Percentiles rank a stretch among this genome's conserved stretches.
Evolutionary conservation across 1,284 basidiomycete species (phyloP).

Genomic region (Malassezia restricta): DNA sequence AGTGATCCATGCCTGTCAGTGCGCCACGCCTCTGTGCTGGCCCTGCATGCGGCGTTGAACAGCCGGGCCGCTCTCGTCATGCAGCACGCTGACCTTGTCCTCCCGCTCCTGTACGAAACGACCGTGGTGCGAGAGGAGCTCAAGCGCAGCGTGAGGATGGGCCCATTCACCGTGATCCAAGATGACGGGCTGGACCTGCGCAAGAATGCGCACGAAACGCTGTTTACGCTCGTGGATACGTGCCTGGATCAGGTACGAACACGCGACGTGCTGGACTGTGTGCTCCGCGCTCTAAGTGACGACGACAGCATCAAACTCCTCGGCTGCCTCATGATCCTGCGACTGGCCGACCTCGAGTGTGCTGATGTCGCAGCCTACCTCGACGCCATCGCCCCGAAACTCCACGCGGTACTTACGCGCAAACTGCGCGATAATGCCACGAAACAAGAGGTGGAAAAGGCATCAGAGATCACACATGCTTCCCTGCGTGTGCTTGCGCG

Average conservation of each 20-base stretch:
- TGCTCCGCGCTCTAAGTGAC: conserved; percentile 72
- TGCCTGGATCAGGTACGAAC: conserved; percentile 74
- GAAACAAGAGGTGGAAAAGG: conserved; percentile 90
- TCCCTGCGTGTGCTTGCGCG: conserved; percentile 7
- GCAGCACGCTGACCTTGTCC: conserved; percentile 63
- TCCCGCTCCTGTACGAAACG: conserved; percentile 74
- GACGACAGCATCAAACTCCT: conserved; percentile 95
- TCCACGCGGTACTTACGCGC: conserved; percentile 63
- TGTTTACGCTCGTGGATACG: conserved; percentile 87
- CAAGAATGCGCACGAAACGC: conserved; percentile 83
- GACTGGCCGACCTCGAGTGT: conserved; percentile 72
- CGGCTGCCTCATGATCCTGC: conserved; percentile 85
- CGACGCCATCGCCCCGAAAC: conserved; percentile 68
- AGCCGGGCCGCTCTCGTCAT: conserved; percentile 83
- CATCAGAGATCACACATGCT: conserved; percentile 57
- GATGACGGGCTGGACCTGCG: conserved; percentile 84
- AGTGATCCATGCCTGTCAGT: conserved; percentile 57
- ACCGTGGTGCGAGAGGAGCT: conserved; percentile 59
- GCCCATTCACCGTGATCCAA: conserved; percentile 89
- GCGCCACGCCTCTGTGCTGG: conserved; percentile 50
- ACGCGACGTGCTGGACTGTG: conserved; percentile 66
- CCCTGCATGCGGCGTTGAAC: conserved; percentile 83
- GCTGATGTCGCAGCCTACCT: conserved; percentile 57
- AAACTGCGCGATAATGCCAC: conserved; percentile 70
- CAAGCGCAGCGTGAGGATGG: conserved; percentile 73